Base-by-base conservation (phyloP, 192 early-diverging fungal species). In the Podila verticillata region DNA sequence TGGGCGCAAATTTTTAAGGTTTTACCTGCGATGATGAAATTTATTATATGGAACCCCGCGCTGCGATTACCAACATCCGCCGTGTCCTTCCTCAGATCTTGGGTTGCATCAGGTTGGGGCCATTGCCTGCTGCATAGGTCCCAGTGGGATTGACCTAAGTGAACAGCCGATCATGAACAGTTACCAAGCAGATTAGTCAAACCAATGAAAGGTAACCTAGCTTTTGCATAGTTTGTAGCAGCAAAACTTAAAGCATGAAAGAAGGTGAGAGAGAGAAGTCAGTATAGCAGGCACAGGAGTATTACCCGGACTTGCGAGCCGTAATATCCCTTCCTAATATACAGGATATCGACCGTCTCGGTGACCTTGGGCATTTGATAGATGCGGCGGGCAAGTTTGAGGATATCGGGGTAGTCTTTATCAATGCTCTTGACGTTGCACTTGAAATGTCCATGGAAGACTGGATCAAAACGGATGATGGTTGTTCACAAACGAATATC, bases 401-500 rank as follows among this genome's bases (percentile, higher is more conserved):
- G 72, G 31, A 97, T 93, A 75, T 90, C 82, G 20, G 98, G 98
- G 80, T 96, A 99, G 66, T 92, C 91, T 36, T 95, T 87, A 57
- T 88, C 88, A 73, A 99, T 98, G 22, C 92, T 85, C 69, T 92
- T 94, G 48, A 92, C 70, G 75, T 95, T 98, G 85, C 95, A 95
- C 84, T 99, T 99, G 87, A 99, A 99, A 82, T 98, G 97, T 30
- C 90, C 92, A 62, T 93, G 91, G 82, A 96, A 97, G 8, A 95
- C 96, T 4, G 97, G 95, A 72, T 99, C 97, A 72, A 99, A 99
- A 67, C 97, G 89, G 15, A 99, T 79, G 64, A 98, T 95, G 22
- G 98, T 99, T n/a, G 97, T 97, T 83, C 92, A 99, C 31, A 98
- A 85, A 59, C 98, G 88, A 56, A 99, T 87, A 80, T 99, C 98